Evolutionary conservation across 805 yeast genomes (phyloP).

Genomic region (Candida tammaniensis): DNA sequence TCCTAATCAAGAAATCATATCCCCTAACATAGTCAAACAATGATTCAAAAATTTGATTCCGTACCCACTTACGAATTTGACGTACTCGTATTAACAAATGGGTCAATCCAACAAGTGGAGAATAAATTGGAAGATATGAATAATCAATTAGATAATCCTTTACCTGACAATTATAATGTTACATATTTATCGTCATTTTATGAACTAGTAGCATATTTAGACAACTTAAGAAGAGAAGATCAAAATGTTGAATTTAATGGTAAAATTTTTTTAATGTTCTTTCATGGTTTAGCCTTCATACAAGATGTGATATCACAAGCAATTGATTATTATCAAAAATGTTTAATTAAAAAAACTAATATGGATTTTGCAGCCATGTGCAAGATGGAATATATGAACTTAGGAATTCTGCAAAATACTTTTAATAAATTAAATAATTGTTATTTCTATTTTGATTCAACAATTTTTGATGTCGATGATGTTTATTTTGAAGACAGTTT

Average conservation of each 20-base stretch:
- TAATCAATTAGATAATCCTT: conserved; percentile 14
- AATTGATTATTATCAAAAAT: conserved; percentile 24
- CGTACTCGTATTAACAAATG: conserved; percentile 34
- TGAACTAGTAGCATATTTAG: conserved; percentile 19
- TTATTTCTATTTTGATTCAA: conserved; percentile 31
- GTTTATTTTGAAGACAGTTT: conserved; percentile 23
- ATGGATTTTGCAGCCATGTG: conserved; percentile 5
- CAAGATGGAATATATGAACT: conserved; percentile 5
- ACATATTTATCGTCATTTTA: conserved; percentile 11
- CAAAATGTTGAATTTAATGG: conserved; percentile 19
- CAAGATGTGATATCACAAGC: conserved; percentile 29
- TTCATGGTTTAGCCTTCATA: conserved; percentile 30
- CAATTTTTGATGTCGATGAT: conserved; percentile 27
- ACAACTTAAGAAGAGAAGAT: conserved; percentile 17
- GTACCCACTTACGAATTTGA: conserved; percentile 30
- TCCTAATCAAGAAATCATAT: too few relatives aligned
- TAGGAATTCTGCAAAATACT: conserved; percentile 4
- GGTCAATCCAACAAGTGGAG: conserved; percentile 29
- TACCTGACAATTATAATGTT: conserved; percentile 10
- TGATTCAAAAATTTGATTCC: conserved; percentile 37
- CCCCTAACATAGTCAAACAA: conserved; percentile 10
- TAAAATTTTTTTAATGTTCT: conserved; percentile 36
- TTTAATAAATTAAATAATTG: conserved; percentile 11
- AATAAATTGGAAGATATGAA: conserved; percentile 22
- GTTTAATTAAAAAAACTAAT: conserved; percentile 6